Percentiles rank a stretch among this genome's conserved stretches.
Evolutionary conservation across 2,329 filamentous ascomycete genomes (phyloP).

Genomic region (Coccinonectria pachysandricola): DNA sequence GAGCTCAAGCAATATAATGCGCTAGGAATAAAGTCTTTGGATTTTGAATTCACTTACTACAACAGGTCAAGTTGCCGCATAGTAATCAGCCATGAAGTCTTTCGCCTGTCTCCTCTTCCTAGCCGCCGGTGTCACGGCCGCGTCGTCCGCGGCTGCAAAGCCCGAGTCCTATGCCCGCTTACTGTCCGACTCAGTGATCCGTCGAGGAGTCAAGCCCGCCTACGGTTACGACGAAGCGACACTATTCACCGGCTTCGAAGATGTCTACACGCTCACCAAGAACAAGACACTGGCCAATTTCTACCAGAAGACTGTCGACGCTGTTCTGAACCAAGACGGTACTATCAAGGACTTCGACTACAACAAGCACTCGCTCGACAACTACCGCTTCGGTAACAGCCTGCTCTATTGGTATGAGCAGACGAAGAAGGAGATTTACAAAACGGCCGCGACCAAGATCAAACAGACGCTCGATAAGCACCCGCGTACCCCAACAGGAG

Average conservation of each 20-base stretch:
- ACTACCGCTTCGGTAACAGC: conserved; percentile 41
- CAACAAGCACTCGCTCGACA: conserved; percentile 36
- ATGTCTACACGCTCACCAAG: conserved; percentile 31
- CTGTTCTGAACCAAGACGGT: conserved; percentile 35
- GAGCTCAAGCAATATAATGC: too few species aligned
- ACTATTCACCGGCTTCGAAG: conserved; percentile 37
- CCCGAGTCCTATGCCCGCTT: conserved; percentile 18
- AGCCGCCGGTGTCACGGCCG: conserved; percentile 1
- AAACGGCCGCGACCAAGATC: conserved; percentile 33
- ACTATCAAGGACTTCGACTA: conserved; percentile 35
- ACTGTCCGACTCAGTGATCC: conserved; percentile 39
- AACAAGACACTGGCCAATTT: conserved; percentile 34
- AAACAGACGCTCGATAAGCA: conserved; percentile 34
- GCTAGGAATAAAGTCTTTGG: too few species aligned
- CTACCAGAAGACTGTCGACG: conserved; percentile 35
- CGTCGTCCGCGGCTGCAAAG: not conserved
- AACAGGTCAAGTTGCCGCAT: too few species aligned
- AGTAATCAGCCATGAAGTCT: conserved; percentile 4
- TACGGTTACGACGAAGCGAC: conserved; percentile 35
- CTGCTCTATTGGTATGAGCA: conserved; percentile 36
- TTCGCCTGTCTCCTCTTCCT: conserved; percentile 2
- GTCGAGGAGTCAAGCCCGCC: conserved; percentile 26
- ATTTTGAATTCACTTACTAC: too few species aligned
- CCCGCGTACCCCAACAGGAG: conserved; percentile 36
- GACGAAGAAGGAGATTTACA: conserved; percentile 35